Conservation (phyloP, 2,329 filamentous ascomycete species). For the Fusarium hainanense region DNA sequence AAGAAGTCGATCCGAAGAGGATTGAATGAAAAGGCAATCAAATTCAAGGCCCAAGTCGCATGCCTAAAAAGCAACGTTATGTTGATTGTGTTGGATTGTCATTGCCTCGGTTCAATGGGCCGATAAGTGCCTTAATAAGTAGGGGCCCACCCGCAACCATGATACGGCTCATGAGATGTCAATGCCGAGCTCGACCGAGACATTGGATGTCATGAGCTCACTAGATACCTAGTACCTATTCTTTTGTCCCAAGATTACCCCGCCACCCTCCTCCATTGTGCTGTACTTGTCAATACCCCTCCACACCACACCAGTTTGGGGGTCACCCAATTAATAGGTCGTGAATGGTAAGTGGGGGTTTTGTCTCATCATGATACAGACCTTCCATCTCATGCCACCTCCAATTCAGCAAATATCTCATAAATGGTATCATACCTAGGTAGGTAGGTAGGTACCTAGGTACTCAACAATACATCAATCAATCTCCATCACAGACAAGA, state of each 20-base stretch:
- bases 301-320: slow-evolving; percentile 17
- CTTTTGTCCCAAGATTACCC: slow-evolving; percentile 10
- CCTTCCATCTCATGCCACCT: slow-evolving; percentile 10
- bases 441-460: too few relatives aligned
- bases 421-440: background rate
- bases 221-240: background rate
- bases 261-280: slow-evolving; percentile 22
- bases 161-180: slow-evolving; percentile 36
- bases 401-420: background rate
- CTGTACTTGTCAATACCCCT: slow-evolving; percentile 22
- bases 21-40: too few relatives aligned
- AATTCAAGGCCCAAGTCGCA: background rate
- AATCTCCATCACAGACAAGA: background rate
- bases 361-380: slow-evolving; percentile 19
- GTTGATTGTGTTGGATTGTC: background rate
- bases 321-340: slow-evolving; percentile 26
- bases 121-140: background rate
- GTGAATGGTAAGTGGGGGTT: slow-evolving; percentile 1
- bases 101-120: slow-evolving; percentile 35
- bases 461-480: background rate
- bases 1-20: background rate
- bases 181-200: slow-evolving; percentile 22
- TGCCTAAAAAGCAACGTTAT: background rate
- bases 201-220: slow-evolving; percentile 17
- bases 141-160: slow-evolving; percentile 14